These are phyloP conservation scores for Parmelia sp. DNA, from an alignment of 495 filamentous ascomycete species.

Conservation along the genomic window DNA sequence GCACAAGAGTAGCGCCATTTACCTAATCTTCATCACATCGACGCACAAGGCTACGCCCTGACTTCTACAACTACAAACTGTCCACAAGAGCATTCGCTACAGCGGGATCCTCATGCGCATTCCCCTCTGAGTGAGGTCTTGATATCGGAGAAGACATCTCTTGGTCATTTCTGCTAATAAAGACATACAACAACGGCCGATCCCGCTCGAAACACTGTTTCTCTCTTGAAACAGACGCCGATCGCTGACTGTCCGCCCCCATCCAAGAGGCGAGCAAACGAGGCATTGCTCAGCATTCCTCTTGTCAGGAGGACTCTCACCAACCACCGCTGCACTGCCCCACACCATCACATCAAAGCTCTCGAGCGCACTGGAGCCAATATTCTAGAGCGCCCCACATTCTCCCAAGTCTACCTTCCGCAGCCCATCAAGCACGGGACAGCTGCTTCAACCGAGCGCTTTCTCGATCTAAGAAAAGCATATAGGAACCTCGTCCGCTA, in stretches of 20 bases:
- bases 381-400: constrained; percentile 18
- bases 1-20: background rate
- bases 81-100: background rate
- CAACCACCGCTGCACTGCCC: constrained; percentile 21
- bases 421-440: constrained; percentile 20
- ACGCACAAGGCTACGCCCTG: constrained; percentile 12
- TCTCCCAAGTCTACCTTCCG: constrained; percentile 13
- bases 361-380: constrained; percentile 10
- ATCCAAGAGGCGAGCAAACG: constrained; percentile 16
- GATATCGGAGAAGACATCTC: background rate
- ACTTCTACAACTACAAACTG: background rate
- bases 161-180: background rate
- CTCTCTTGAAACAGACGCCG: constrained; percentile 24
- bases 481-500: constrained; percentile 4
- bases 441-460: constrained; percentile 19
- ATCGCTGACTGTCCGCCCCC: constrained; percentile 7
- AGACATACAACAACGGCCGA: constrained; percentile 1
- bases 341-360: background rate
- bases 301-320: constrained; percentile 8
- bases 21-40: constrained; percentile 1
- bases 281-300: constrained; percentile 25
- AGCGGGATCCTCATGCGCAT: background rate
- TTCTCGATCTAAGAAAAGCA: constrained; percentile 15
- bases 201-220: constrained; percentile 16
- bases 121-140: background rate